A percentile compares a stretch with the other conserved stretches of the same genome.
Evolutionary conservation across 805 yeast species (phyloP).

Genomic region (Metschnikowia chrysomelidarum): DNA sequence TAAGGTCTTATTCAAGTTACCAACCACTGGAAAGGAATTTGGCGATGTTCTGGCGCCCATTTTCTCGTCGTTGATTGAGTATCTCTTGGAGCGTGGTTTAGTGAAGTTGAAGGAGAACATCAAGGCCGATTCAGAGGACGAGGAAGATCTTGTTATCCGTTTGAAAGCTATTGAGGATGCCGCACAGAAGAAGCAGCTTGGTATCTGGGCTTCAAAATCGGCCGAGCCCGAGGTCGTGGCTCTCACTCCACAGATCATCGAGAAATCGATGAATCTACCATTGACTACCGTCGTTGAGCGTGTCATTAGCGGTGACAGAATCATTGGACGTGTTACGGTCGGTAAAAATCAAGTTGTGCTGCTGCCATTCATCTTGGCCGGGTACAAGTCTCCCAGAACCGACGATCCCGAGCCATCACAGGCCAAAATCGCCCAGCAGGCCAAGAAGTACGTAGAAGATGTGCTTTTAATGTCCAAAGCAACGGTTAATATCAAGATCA

Average conservation of each 20-base stretch:
- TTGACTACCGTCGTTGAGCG: conserved; percentile 65
- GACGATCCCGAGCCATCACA: conserved; percentile 37
- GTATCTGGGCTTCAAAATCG: conserved; percentile 49
- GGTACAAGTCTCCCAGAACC: conserved; percentile 70
- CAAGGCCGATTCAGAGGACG: conserved; percentile 33
- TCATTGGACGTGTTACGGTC: conserved; percentile 57
- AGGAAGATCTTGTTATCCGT: conserved; percentile 36
- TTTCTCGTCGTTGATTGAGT: conserved; percentile 56
- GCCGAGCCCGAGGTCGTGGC: conserved; percentile 22
- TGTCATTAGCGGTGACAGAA: conserved; percentile 75
- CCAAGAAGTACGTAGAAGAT: conserved; percentile 60
- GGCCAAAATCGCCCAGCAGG: conserved; percentile 54
- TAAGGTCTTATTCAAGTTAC: conserved; percentile 52
- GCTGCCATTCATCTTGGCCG: conserved; percentile 66
- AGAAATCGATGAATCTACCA: conserved; percentile 39
- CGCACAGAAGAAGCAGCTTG: conserved; percentile 51
- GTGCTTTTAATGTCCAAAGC: conserved; percentile 63
- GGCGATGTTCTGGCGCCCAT: conserved; percentile 70
- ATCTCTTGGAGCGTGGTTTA: conserved; percentile 54
- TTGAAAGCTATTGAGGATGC: conserved; percentile 43
- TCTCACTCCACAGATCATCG: conserved; percentile 32
- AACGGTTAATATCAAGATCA: conserved; percentile 45
- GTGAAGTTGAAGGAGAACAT: conserved; percentile 61
- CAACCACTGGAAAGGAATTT: conserved; percentile 56
- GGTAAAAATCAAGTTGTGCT: conserved; percentile 51